Evolutionary conservation across 2,329 filamentous ascomycete genomes (phyloP).

Genomic region (Rachicladosporium sp.): DNA sequence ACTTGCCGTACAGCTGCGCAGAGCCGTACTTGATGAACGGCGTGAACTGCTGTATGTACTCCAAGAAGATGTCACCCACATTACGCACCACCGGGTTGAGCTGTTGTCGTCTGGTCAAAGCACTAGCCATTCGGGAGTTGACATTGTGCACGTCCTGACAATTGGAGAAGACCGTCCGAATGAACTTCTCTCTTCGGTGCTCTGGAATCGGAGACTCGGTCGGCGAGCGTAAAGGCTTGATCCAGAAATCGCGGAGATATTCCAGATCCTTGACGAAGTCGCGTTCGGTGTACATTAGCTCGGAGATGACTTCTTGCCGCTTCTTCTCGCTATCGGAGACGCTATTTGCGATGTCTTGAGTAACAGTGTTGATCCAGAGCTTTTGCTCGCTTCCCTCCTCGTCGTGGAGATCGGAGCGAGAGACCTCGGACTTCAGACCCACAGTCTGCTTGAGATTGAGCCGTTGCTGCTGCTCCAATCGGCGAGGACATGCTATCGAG

Average conservation of each 20-base stretch:
- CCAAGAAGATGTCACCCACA: constrained; percentile 86
- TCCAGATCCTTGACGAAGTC: constrained; percentile 99
- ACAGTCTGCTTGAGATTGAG: constrained; percentile 88
- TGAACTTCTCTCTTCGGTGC: constrained; percentile 75
- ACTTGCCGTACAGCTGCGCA: constrained; percentile 92
- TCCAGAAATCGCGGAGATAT: constrained; percentile 97
- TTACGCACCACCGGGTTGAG: constrained; percentile 79
- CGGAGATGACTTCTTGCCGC: constrained; percentile 92
- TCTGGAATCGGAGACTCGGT: constrained; percentile 76
- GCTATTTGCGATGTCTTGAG: constrained; percentile 84
- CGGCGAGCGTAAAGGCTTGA: constrained; percentile 72
- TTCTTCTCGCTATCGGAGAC: constrained; percentile 90
- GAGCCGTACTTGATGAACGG: constrained; percentile 95
- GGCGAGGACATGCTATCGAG: constrained; percentile 88
- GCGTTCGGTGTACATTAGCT: constrained; percentile 95
- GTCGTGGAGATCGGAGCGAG: constrained; percentile 63
- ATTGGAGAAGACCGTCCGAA: constrained; percentile 90
- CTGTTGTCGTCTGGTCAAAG: constrained; percentile 82
- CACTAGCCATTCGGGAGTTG: constrained; percentile 75
- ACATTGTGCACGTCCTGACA: constrained; percentile 89
- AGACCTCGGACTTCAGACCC: constrained; percentile 63
- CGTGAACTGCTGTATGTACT: constrained; percentile 83
- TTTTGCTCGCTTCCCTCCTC: constrained; percentile 87
- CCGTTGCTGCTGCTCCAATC: constrained; percentile 87
- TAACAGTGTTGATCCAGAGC: constrained; percentile 97